Conservation (phyloP, 1,139 yeast species). For the Yamadazyma epiphylla region DNA sequence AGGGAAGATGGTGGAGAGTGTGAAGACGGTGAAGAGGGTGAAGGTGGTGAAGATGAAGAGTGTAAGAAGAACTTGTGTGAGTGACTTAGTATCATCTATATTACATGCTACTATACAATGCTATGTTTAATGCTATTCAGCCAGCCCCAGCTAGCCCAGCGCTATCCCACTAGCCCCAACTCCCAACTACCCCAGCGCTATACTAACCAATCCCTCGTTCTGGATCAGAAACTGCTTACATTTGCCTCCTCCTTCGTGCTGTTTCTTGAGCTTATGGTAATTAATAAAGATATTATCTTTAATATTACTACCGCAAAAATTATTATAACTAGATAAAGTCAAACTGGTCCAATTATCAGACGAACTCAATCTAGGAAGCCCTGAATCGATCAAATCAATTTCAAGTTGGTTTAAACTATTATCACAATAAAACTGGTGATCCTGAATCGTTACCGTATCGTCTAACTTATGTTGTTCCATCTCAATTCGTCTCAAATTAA, state of each 20-base stretch:
- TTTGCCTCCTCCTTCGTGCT: constrained; percentile 3
- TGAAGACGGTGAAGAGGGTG: no score
- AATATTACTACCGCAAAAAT: constrained; percentile 12
- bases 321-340: constrained; percentile 28
- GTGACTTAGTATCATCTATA: no score
- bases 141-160: no score
- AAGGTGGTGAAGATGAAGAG: no score
- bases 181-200: no score
- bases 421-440: constrained; percentile 13
- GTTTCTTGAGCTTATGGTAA: constrained; percentile 7
- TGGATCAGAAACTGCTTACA: constrained; percentile 30
- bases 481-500: not conserved
- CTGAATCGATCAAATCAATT: constrained; percentile 34
- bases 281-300: constrained; percentile 17
- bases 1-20: no score
- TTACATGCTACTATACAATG: no score
- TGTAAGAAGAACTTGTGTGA: no score
- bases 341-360: constrained; percentile 38
- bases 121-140: no score
- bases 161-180: no score
- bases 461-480: not conserved
- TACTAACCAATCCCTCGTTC: constrained; percentile 27
- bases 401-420: constrained; percentile 25
- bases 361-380: constrained; percentile 38
- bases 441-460: constrained; percentile 2